Evolutionary conservation across 176 grass and related monocot species (phyloP), one percentile per base, ranked within the genome.

Genomic region (Eleusine coracana): DNA sequence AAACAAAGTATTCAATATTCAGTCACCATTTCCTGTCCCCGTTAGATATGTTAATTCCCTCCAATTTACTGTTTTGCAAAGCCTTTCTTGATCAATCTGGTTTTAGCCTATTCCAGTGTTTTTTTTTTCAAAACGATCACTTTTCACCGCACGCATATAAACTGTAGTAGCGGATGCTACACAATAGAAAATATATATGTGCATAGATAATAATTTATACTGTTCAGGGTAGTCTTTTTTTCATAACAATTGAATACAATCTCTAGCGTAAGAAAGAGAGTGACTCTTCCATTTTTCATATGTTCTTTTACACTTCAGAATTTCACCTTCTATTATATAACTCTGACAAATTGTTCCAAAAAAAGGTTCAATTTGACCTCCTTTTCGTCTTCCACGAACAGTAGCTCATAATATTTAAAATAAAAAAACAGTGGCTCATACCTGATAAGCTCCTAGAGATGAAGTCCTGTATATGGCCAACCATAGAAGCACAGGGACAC

Each of bases 401-500:
- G 49, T 15, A 16, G 14, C 2, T 8, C 60, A 75, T 14, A 60
- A 75, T 55, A 25, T 25, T 25, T 25, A 25, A 25, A 25, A 25
- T 25, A 25, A 25, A 25, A 25, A 25, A 25, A 25, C 25, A 25
- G 25, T 25, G 25, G 25, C 25, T 25, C 25, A 25, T 25, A 25
- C 25, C 44, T 66, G 70, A 51, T 74, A 20, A 42, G 39, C 62
- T 28, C 58, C 46, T 20, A 29, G 1, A 40, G 21, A 64, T 75
- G 60, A 75, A 64, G 71, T 75, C 34, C 45, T 75, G 20, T 41
- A 75, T 40, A 75, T 83, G 61, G 71, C 61, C 17, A 67, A 55
- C 60, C 71, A 83, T 18, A 75, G 29, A 75, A 83, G 71, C 51
- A 39, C 21, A 41, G 81, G 81, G 50, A 83, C 44, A 29, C 81